Conservation (phyloP, 2,329 filamentous ascomycete genomes). For the Nigrograna mackinnonii region DNA sequence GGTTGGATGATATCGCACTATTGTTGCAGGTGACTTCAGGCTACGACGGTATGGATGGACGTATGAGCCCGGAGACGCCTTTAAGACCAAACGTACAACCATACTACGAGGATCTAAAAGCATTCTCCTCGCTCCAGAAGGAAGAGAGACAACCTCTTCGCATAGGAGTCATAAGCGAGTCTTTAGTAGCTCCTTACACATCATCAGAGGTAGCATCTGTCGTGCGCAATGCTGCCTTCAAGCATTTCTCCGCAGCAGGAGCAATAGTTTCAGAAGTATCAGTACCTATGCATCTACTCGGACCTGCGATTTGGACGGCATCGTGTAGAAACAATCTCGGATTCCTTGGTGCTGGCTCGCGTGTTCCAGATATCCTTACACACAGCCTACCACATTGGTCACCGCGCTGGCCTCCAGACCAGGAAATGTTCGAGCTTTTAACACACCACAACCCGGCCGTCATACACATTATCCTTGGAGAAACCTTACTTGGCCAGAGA, state of each 20-base stretch:
- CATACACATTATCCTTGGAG: slow-evolving; percentile 48
- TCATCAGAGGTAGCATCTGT: slow-evolving; percentile 43
- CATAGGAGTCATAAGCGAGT: slow-evolving; percentile 53
- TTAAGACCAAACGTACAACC: slow-evolving; percentile 40
- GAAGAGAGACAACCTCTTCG: slow-evolving; percentile 45
- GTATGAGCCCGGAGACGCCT: slow-evolving; percentile 46
- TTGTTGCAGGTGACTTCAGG: slow-evolving; percentile 48
- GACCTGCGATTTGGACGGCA: slow-evolving; percentile 53
- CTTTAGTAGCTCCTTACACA: slow-evolving; percentile 43
- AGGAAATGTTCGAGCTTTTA: slow-evolving; percentile 45
- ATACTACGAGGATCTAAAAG: slow-evolving; percentile 25
- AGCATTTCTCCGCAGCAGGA: slow-evolving; percentile 45
- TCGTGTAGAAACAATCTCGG: no score
- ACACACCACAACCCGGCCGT: slow-evolving; percentile 50
- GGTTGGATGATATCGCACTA: slow-evolving; percentile 44
- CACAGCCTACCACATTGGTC: slow-evolving; percentile 26
- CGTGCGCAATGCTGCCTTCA: slow-evolving; percentile 40
- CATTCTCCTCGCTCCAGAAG: slow-evolving; percentile 26
- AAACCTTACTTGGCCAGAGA: slow-evolving; percentile 36
- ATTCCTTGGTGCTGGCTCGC: no score
- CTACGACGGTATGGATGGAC: slow-evolving; percentile 50
- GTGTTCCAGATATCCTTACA: slow-evolving; percentile 29
- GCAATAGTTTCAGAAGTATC: slow-evolving; percentile 52
- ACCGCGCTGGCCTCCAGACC: background rate
- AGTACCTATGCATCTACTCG: slow-evolving; percentile 52